phyloP scores from a whole-genome alignment of 2,329 filamentous ascomycete genomes.

The Myrmaecium sp. region DNA sequence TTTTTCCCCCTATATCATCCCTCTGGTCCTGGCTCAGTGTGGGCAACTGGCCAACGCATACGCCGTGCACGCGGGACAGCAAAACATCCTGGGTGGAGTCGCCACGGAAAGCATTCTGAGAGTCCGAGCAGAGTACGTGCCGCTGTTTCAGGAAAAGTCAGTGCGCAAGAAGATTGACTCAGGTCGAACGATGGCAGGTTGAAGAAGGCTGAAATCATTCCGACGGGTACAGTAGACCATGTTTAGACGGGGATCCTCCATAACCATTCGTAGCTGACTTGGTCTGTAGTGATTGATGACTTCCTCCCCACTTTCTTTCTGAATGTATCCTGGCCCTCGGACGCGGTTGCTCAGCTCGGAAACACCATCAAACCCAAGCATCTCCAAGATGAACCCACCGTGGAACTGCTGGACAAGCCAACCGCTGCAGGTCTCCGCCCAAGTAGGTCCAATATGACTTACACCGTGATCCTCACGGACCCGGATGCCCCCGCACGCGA shows the following conservation, averaged over 20 bases:
- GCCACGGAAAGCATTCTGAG: slow-evolving; percentile 8
- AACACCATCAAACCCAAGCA: slow-evolving; percentile 29
- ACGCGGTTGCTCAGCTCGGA: slow-evolving; percentile 30
- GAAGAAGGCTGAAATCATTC: slow-evolving; percentile 23
- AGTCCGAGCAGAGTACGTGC: slow-evolving; percentile 13
- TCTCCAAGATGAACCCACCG: slow-evolving; percentile 24
- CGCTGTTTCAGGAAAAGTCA: neutral
- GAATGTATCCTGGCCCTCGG: slow-evolving; percentile 29
- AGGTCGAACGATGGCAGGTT: slow-evolving; percentile 14
- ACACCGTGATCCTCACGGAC: slow-evolving; percentile 37
- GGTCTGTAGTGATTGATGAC: slow-evolving; percentile 37
- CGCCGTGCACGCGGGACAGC: slow-evolving; percentile 15
- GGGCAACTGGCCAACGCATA: too few species aligned
- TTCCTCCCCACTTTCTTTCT: slow-evolving; percentile 39
- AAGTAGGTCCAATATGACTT: slow-evolving; percentile 17
- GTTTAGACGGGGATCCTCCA: neutral
- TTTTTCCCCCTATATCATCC: slow-evolving; percentile 5
- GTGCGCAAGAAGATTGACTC: neutral
- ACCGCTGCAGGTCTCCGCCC: slow-evolving; percentile 7
- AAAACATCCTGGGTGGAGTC: slow-evolving; percentile 8
- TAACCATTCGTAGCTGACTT: slow-evolving; percentile 4
- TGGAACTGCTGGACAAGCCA: slow-evolving; percentile 20
- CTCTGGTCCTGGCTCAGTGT: slow-evolving; percentile 9
- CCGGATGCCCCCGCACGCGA: slow-evolving; percentile 39
- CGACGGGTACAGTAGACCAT: slow-evolving; percentile 19